Evolutionary conservation across 2,329 filamentous ascomycete species (phyloP).

Genomic region (Seiridium cupressi): DNA sequence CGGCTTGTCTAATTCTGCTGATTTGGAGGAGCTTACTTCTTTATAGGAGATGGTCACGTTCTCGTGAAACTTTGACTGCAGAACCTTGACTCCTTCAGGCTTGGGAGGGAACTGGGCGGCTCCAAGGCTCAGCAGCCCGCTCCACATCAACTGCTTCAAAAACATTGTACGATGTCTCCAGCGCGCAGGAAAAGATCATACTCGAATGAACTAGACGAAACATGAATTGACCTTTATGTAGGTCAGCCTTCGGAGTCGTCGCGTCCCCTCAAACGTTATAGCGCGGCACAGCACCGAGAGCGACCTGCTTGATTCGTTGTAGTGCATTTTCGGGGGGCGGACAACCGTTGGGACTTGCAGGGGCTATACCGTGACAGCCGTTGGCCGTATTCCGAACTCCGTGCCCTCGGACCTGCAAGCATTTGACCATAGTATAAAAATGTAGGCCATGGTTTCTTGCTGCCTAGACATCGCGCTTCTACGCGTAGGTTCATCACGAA

Average conservation of each 20-base stretch:
- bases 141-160: not conserved
- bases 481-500: too few relatives aligned
- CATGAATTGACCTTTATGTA: not conserved
- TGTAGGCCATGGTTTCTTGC: too few relatives aligned
- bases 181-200: not conserved
- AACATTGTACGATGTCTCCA: not conserved
- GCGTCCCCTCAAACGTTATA: not conserved
- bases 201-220: too few relatives aligned
- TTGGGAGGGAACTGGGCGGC: conserved; percentile 26
- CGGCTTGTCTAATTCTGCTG: not conserved
- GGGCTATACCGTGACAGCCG: not conserved
- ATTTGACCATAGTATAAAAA: too few relatives aligned
- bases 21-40: conserved; percentile 24
- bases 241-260: not conserved
- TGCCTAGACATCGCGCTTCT: too few relatives aligned
- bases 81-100: conserved; percentile 37
- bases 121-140: conserved; percentile 12
- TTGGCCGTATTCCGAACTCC: not conserved
- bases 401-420: too few relatives aligned
- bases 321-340: not conserved
- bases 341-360: not conserved
- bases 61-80: conserved; percentile 55
- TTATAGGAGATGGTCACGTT: conserved; percentile 62
- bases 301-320: not conserved
- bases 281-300: not conserved